Evolutionary conservation across 176 grass and related monocot genomes (phyloP).

Genomic region (Dactylis glomerata): DNA sequence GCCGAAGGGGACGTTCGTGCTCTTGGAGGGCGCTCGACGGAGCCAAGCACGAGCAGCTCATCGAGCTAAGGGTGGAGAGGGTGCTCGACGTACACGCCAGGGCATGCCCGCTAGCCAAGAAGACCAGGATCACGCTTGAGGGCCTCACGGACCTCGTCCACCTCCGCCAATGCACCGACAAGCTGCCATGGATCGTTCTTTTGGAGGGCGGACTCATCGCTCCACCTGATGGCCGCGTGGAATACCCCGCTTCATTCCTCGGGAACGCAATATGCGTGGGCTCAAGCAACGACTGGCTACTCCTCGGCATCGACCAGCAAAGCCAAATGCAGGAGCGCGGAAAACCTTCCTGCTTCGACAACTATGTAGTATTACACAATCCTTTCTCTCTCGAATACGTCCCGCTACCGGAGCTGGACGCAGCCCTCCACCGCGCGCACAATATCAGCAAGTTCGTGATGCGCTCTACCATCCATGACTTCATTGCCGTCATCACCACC

Average conservation of each 20-base stretch:
- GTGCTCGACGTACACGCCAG: constrained; percentile 65
- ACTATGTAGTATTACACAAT: not conserved
- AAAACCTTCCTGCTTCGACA: not conserved
- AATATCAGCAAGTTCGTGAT: not conserved
- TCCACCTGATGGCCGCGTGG: not conserved
- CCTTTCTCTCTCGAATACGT: not conserved
- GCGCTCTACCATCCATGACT: not conserved
- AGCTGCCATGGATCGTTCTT: not conserved
- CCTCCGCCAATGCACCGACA: constrained; percentile 70
- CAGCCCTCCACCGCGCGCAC: not conserved
- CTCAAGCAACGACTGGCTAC: not conserved
- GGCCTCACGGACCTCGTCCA: constrained; percentile 63
- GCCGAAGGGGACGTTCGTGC: constrained; percentile 62
- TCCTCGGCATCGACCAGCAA: not conserved
- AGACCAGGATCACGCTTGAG: constrained; percentile 71
- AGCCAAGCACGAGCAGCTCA: constrained; percentile 45
- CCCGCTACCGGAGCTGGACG: not conserved
- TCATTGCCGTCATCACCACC: not conserved
- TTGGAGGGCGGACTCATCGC: not conserved
- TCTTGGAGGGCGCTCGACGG: constrained; percentile 67
- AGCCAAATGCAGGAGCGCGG: not conserved
- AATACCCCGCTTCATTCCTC: not conserved
- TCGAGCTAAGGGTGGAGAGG: constrained; percentile 62
- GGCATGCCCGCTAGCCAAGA: constrained; percentile 74
- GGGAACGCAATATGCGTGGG: not conserved